Percentiles rank a stretch among this genome's conserved stretches.
Conservation (phyloP, 306 rosid species). For the Macrotyloma uniflorum region DNA sequence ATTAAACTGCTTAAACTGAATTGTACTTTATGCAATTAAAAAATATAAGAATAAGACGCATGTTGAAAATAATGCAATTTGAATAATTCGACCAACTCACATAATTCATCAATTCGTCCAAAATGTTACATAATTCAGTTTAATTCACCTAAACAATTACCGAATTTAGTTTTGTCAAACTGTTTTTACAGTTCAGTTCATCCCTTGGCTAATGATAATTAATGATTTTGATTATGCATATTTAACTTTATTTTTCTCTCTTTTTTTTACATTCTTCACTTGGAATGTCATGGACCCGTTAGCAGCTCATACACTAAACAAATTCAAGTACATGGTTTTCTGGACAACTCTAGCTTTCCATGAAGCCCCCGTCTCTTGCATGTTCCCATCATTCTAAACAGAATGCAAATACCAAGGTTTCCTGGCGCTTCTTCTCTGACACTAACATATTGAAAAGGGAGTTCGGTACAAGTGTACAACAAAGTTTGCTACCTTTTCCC, state of each 20-base stretch:
- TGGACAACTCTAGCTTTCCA: background rate
- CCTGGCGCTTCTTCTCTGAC: slow-evolving; percentile 13
- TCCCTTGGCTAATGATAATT: too few relatives aligned
- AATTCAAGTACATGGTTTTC: background rate
- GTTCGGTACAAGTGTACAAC: slow-evolving; percentile 22
- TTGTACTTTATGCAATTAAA: too few relatives aligned
- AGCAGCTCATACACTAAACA: slow-evolving; percentile 13
- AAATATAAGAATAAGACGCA: too few relatives aligned
- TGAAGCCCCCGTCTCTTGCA: background rate
- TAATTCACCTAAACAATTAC: too few relatives aligned
- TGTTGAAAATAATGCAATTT: too few relatives aligned
- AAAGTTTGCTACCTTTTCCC: background rate
- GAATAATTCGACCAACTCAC: too few relatives aligned
- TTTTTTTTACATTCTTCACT: background rate
- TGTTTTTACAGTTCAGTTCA: too few relatives aligned
- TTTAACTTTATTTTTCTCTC: background rate
- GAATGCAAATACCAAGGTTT: background rate
- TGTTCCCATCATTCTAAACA: background rate
- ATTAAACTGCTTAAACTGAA: too few relatives aligned
- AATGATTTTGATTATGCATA: background rate
- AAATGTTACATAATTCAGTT: too few relatives aligned
- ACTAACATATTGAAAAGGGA: background rate
- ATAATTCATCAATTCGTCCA: too few relatives aligned
- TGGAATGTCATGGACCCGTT: background rate
- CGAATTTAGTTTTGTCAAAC: too few relatives aligned